Evolutionary conservation across 2,329 filamentous ascomycete species (phyloP).

Genomic region (Neonectria neomacrospora): DNA sequence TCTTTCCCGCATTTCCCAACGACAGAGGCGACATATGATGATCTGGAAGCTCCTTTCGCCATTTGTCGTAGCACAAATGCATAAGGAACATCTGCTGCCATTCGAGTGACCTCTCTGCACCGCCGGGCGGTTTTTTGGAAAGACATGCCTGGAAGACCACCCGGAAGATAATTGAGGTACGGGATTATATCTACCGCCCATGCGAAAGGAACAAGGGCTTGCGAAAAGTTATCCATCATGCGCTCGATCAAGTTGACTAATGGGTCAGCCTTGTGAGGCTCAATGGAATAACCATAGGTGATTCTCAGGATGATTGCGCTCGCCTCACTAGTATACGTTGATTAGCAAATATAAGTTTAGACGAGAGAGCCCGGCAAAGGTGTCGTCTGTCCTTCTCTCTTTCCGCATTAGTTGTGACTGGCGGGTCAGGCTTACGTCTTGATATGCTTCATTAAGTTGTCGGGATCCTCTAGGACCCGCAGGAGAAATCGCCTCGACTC

Average conservation of each 20-base stretch:
- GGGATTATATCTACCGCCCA: slow-evolving; percentile 51
- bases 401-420: background rate
- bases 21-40: slow-evolving; percentile 45
- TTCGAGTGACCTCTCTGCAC: slow-evolving; percentile 38
- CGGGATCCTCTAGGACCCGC: slow-evolving; percentile 36
- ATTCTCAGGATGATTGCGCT: slow-evolving; percentile 44
- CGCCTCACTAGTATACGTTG: slow-evolving; percentile 38
- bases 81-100: slow-evolving; percentile 43
- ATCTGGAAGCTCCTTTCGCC: slow-evolving; percentile 21
- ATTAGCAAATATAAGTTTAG: background rate
- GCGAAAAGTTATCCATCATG: slow-evolving; percentile 45
- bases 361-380: background rate
- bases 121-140: slow-evolving; percentile 46
- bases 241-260: slow-evolving; percentile 46
- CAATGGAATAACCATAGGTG: slow-evolving; percentile 48
- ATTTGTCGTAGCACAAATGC: slow-evolving; percentile 47
- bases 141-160: slow-evolving; percentile 43
- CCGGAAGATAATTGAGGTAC: slow-evolving; percentile 45
- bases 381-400: background rate
- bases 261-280: slow-evolving; percentile 44
- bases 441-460: slow-evolving; percentile 38
- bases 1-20: slow-evolving; percentile 31
- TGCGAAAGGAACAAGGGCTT: slow-evolving; percentile 43
- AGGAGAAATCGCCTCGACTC: slow-evolving; percentile 44
- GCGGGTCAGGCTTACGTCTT: slow-evolving; percentile 38